A percentile compares a stretch with the other conserved stretches of the same genome.
Evolutionary conservation across 345 rosid species (phyloP).

Genomic region (Sonneratia caseolaris): DNA sequence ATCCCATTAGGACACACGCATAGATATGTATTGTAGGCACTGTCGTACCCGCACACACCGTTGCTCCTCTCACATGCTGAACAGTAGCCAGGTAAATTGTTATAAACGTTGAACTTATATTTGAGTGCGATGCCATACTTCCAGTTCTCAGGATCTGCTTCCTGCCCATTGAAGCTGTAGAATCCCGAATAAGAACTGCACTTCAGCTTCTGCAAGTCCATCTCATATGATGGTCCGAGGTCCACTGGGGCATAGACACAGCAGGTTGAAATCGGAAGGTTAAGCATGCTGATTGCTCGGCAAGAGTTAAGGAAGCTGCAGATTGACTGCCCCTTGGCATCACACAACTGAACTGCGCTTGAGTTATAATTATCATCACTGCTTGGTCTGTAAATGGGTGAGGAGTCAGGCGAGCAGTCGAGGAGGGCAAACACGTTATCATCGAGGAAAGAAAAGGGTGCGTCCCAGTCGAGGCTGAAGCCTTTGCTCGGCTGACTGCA

Average conservation of each 20-base stretch:
- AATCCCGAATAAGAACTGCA: constrained; percentile 71
- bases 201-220: constrained; percentile 55
- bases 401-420: constrained; percentile 53
- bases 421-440: constrained; percentile 72
- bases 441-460: constrained; percentile 73
- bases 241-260: constrained; percentile 82
- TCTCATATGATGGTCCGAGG: constrained; percentile 75
- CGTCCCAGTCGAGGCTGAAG: constrained; percentile 81
- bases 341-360: constrained; percentile 45
- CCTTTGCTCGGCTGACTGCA: constrained; percentile 74
- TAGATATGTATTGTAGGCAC: constrained; percentile 36
- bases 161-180: constrained; percentile 73
- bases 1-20: constrained; percentile 69
- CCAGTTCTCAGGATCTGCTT: constrained; percentile 71
- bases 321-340: constrained; percentile 59
- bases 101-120: constrained; percentile 68
- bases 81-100: constrained; percentile 61
- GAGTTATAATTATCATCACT: constrained; percentile 13
- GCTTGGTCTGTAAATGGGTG: constrained; percentile 41
- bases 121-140: constrained; percentile 74
- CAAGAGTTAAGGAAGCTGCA: constrained; percentile 76
- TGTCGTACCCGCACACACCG: constrained; percentile 70
- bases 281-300: constrained; percentile 56
- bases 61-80: constrained; percentile 61
- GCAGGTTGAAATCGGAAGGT: constrained; percentile 73